Conservation (phyloP, 805 yeast species). For the Isabelozyma pseudorhagii region DNA sequence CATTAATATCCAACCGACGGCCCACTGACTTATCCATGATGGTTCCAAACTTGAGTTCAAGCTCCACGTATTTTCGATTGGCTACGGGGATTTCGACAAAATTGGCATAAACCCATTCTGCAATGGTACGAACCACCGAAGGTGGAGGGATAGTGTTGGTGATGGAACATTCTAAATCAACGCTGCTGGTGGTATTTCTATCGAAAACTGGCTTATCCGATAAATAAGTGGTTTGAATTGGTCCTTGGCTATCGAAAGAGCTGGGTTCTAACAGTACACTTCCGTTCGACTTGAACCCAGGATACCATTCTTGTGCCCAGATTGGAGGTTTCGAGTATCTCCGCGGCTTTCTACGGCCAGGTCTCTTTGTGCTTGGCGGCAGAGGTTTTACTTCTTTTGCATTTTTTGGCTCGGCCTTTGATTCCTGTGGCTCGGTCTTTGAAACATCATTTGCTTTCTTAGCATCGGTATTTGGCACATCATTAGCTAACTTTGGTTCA, state of each 20-base stretch:
- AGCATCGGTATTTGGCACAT: not conserved
- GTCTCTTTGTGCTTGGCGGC: too few species aligned
- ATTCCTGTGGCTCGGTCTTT: too few species aligned
- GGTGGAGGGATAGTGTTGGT: constrained; percentile 78
- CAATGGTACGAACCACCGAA: constrained; percentile 74
- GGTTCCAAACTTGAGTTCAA: constrained; percentile 73
- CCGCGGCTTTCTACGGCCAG: constrained; percentile 46
- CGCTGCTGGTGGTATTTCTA: constrained; percentile 24
- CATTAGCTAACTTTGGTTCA: too few species aligned
- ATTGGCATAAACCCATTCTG: constrained; percentile 88
- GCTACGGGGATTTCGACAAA: constrained; percentile 59
- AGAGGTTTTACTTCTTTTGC: too few species aligned
- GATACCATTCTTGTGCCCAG: constrained; percentile 81
- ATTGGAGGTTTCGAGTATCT: constrained; percentile 66
- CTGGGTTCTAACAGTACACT: too few species aligned
- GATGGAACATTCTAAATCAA: constrained; percentile 50
- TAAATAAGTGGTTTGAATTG: constrained; percentile 4
- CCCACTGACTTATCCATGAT: constrained; percentile 64
- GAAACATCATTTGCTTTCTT: not conserved
- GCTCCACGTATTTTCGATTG: constrained; percentile 55
- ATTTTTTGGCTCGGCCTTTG: too few species aligned
- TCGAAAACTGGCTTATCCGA: constrained; percentile 29
- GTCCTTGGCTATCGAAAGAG: too few species aligned
- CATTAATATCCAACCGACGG: constrained; percentile 60
- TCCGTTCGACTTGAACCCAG: constrained; percentile 15